Evolutionary conservation across 305 asterid genomes (phyloP), one percentile per base, ranked within the genome.

Genomic region (Coffea humblotiana): DNA sequence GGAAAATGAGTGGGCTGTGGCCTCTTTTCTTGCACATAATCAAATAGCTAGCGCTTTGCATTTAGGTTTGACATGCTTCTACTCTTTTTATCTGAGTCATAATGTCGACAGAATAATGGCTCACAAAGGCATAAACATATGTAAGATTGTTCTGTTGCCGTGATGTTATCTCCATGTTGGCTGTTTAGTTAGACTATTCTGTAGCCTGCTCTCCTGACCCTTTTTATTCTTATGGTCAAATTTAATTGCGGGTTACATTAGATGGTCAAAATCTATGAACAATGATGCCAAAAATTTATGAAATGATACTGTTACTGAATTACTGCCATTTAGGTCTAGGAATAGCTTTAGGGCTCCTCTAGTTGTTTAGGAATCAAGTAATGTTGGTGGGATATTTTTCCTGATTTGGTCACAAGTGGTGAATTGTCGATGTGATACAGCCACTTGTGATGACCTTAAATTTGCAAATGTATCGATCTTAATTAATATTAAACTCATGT

Each of bases 1-100:
- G 29, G 72, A 75, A 37, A 74, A 64, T 43, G 61, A 48, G 49
- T 45, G 43, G 54, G 75, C 16, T 80, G 65, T 52, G 56, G 32
- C 49, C 76, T 70, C 19, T 45, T 73, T 63, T 68, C 60, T 52
- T n/a, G 47, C 65, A 66, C 23, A 23, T 10, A 14, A 37, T 29
- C 32, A 10, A 71, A 71, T 66, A 63, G 49, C 32, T 6, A 14
- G 45, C 43, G 61, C 32, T 27, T 27, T 72, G 25, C 16, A 49
- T 49, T 72, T 25, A 27, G 47, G 19, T 11, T 72, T 72, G 45
- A 15, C 8, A 52, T 73, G 27, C 45, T 72, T 14, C 35, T 73
- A 2, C 3, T 11, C 37, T 7, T 3, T 32, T 21, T 72, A 16
- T 51, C 29, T 73, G 2, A 45, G 60, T 47, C 2, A 6, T 45